phyloP scores from a whole-genome alignment of 2,329 filamentous ascomycete species.

The Atkinsonella hypoxylon region DNA sequence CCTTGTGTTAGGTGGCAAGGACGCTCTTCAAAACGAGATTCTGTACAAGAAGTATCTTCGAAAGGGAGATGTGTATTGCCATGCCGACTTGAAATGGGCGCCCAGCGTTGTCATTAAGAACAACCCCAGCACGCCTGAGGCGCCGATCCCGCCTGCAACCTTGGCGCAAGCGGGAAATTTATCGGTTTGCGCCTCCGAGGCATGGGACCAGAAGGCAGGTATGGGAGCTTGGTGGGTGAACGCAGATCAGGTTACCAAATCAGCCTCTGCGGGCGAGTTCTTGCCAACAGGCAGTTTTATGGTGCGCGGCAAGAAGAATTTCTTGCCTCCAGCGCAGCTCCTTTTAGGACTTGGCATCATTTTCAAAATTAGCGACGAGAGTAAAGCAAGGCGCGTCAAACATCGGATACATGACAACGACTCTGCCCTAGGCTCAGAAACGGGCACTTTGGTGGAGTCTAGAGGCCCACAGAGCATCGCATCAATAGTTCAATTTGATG shows the following conservation, averaged over 20 bases:
- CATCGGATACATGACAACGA: slow-evolving; percentile 33
- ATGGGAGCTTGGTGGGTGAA: slow-evolving; percentile 97
- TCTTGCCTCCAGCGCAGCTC: slow-evolving; percentile 74
- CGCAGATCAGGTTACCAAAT: slow-evolving; percentile 83
- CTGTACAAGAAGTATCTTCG: slow-evolving; percentile 79
- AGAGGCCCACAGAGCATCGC: slow-evolving; percentile 8
- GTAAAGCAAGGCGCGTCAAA: slow-evolving; percentile 67
- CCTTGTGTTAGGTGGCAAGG: slow-evolving; percentile 77
- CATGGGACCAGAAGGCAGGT: slow-evolving; percentile 92
- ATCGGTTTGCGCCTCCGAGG: slow-evolving; percentile 72
- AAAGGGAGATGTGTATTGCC: slow-evolving; percentile 84
- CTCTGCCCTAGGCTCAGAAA: slow-evolving; percentile 5
- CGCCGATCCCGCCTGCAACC: slow-evolving; percentile 83
- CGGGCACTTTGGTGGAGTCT: slow-evolving; percentile 8
- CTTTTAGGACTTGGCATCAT: slow-evolving; percentile 78
- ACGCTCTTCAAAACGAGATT: slow-evolving; percentile 80
- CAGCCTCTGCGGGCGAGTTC: slow-evolving; percentile 66
- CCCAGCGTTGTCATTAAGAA: slow-evolving; percentile 87
- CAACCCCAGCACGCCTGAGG: slow-evolving; percentile 60
- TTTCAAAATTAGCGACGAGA: slow-evolving; percentile 83
- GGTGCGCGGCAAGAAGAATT: slow-evolving; percentile 80
- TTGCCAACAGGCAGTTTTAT: slow-evolving; percentile 68
- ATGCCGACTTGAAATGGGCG: slow-evolving; percentile 79
- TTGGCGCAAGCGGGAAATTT: slow-evolving; percentile 81
- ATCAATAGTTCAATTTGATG: slow-evolving; percentile 14